Conservation (phyloP, 2,329 filamentous ascomycete species). For the Lecanicillium sp. region DNA sequence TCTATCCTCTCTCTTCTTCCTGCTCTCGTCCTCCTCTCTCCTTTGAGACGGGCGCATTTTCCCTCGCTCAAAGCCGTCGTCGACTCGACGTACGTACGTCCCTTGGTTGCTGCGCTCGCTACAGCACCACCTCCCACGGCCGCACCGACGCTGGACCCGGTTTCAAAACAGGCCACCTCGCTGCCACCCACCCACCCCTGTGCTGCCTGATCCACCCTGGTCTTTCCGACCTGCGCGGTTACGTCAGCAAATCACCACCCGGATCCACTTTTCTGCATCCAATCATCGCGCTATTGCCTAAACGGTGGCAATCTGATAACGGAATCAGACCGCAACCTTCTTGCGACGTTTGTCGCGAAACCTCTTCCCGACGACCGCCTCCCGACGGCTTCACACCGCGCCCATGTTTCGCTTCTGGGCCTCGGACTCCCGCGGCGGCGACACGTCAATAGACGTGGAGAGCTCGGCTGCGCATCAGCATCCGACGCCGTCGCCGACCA, state of each 20-base stretch:
- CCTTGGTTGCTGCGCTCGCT: conserved; percentile 14
- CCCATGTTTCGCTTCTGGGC: conserved; percentile 58
- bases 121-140: no score
- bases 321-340: background rate
- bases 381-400: conserved; percentile 23
- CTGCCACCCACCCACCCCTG: background rate
- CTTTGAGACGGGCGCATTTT: background rate
- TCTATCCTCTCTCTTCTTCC: conserved; percentile 1
- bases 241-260: conserved; percentile 24
- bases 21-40: background rate
- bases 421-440: conserved; percentile 50
- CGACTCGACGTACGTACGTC: no score
- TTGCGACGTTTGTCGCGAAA: background rate
- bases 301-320: conserved; percentile 3
- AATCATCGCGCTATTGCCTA: conserved; percentile 1
- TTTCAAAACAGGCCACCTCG: background rate
- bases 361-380: no score
- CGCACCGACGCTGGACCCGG: background rate
- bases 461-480: conserved; percentile 17
- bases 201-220: conserved; percentile 5
- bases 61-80: no score
- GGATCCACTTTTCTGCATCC: conserved; percentile 10
- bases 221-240: conserved; percentile 13
- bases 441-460: conserved; percentile 33
- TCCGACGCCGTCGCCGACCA: conserved; percentile 17